Evolutionary conservation across 129 eudicot species (phyloP), one percentile per base, ranked within the genome.

Genomic region (Artemisia annua): DNA sequence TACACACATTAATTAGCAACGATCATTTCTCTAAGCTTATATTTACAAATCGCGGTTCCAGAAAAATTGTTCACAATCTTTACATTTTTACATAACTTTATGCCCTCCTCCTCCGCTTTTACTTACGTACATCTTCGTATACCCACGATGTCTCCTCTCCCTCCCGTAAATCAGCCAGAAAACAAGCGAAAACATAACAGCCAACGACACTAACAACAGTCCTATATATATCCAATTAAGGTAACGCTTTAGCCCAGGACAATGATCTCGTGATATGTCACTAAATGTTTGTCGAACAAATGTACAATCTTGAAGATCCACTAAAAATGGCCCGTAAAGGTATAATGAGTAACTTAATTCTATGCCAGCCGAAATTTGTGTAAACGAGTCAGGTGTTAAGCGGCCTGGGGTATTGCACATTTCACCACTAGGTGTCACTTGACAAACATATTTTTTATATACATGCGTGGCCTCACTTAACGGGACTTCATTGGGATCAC

Each of bases 101-200:
- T 16, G 73, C 14, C 76, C 71, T 35, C 56, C 76, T 16, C 82
- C 73, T 71, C 68, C 82, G 11, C 77, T 71, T 63, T 43, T 78
- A 63, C 62, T 58, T 11, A 26, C 15, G 10, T 43, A 76, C 22
- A 48, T 75, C 64, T 86, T 90, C 7, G 93, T 82, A 69, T 86
- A 90, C 50, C 88, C 85, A 3, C 99, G 91, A 49, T 91, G 89
- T 58, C 88, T 79, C 75, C 99, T 85, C 77, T 95, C 99, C 26
- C 97, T 70, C 54, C 94, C 99, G 16, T 90, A 95, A 52, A 95
- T 79, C 39, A 95, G 90, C 97, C 99, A 95, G 72, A 88, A 90
- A 62, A 86, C 69, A 11, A 95, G 83, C 57, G 96, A 95, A 44
- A 86, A 52, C 97, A 91, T 77, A 13, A 91, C 97, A 22, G 99